Evolutionary conservation across 257 asterid species (phyloP), one percentile per base, ranked within the genome.

Genomic region (Euphrasia confusa): DNA sequence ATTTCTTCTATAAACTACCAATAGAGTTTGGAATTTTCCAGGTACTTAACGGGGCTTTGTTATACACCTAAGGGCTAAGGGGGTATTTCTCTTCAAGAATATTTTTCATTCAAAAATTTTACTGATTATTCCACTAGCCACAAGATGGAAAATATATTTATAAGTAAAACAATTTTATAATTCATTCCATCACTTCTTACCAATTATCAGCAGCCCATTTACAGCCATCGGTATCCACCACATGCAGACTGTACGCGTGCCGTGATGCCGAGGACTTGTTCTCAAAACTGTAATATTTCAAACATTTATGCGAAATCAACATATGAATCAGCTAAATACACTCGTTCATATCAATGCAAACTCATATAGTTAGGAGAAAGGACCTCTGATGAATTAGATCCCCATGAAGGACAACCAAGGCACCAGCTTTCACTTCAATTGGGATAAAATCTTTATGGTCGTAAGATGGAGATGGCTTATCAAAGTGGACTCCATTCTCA

Each of bases 201-300:
- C 98, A 92, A 66, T 92, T 89, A 71, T 89, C 95, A 64, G 80
- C 83, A 0, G 79, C 82, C 98, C 95, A 87, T 82, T 72, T 86
- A 78, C 96, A 89, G 74, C 95, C 97, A 58, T 77, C 83, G 30
- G 93, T 82, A 69, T 91, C 98, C 10, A 88, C 92, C 74, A 82
- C 88, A 27, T 91, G 98, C 73, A 85, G 81, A 75, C 94, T 91
- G 77, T 88, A 91, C 12, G 95, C 96, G 67, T 88, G 94, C 71
- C 96, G 76, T 68, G 98, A 87, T 64, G 74, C 74, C 44, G 83
- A 28, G 57, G 96, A 91, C 70, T 72, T 79, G 79, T 91, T 91
- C 87, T 91, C 98, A 14, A 84, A 86, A 73, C 96, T 91, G 87
- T 67, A 62, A 5, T 5, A 48, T 35, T 68, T 27, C 42, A 67